phyloP scores from a whole-genome alignment of 2,329 filamentous ascomycete genomes.

The Scedosporium apiospermum region DNA sequence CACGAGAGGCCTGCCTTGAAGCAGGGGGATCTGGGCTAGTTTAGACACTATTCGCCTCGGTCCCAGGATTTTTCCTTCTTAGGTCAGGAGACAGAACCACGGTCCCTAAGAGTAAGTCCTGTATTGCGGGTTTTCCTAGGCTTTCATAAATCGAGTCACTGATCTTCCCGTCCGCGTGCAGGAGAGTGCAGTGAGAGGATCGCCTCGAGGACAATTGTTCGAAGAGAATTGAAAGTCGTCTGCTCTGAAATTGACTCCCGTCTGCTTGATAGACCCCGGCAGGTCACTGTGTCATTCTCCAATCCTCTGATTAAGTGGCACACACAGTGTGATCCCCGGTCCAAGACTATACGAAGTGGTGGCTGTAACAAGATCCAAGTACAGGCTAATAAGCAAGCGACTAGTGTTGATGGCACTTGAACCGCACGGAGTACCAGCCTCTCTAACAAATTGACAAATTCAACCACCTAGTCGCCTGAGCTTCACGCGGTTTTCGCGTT shows the following conservation, averaged over 20 bases:
- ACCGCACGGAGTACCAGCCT: background rate
- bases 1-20: background rate
- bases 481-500: too few species aligned
- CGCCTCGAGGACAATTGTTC: too few species aligned
- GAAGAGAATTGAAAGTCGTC: too few species aligned
- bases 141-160: too few species aligned
- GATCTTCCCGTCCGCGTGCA: too few species aligned
- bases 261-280: background rate
- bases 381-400: background rate
- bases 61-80: background rate
- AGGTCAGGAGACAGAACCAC: background rate
- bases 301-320: background rate
- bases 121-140: background rate
- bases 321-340: background rate
- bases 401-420: background rate
- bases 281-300: background rate
- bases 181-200: too few species aligned
- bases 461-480: too few species aligned
- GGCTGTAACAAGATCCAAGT: background rate
- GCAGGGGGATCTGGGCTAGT: background rate
- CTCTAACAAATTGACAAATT: too few species aligned
- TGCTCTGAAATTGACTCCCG: background rate
- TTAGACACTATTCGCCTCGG: background rate
- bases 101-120: background rate
- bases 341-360: background rate